A percentile compares a stretch with the other conserved stretches of the same genome.
phyloP scores from a whole-genome alignment of 441 rosid genomes.

The Kokia cookei region DNA sequence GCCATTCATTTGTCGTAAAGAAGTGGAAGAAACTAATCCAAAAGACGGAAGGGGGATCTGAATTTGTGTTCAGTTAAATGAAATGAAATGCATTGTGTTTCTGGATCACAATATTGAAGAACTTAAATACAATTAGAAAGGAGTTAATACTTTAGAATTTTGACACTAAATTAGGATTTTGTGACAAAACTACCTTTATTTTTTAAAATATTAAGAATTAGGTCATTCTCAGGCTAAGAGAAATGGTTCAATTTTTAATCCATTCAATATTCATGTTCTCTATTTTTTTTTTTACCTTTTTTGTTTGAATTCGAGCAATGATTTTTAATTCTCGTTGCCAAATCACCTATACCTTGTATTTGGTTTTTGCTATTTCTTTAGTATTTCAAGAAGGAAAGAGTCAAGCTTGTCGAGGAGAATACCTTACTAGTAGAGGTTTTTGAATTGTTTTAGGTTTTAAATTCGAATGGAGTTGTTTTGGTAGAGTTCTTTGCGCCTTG shows the following conservation, averaged over 20 bases:
- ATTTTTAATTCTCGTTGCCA: neutral
- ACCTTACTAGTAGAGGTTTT: neutral
- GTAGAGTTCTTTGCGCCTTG: slow-evolving; percentile 99
- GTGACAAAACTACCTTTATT: neutral
- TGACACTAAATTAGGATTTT: neutral
- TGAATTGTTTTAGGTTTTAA: slow-evolving; percentile 57
- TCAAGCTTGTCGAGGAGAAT: neutral
- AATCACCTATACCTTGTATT: neutral
- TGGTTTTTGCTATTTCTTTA: neutral
- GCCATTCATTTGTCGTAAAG: slow-evolving; percentile 1
- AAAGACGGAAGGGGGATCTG: neutral
- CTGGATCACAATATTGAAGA: neutral
- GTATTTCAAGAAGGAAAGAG: neutral
- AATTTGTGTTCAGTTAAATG: neutral
- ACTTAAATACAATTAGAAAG: neutral
- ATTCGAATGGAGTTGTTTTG: slow-evolving; percentile 78
- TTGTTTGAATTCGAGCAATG: neutral
- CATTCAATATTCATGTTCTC: neutral
- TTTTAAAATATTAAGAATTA: neutral
- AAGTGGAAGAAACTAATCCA: neutral
- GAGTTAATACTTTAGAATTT: neutral
- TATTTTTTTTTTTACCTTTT: neutral
- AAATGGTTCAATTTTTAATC: neutral
- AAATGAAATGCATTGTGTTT: neutral
- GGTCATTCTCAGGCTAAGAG: neutral